A percentile compares a stretch with the other conserved stretches of the same genome.
phyloP scores from a whole-genome alignment of 805 yeast species.

The Scheffersomyces stipitis region DNA sequence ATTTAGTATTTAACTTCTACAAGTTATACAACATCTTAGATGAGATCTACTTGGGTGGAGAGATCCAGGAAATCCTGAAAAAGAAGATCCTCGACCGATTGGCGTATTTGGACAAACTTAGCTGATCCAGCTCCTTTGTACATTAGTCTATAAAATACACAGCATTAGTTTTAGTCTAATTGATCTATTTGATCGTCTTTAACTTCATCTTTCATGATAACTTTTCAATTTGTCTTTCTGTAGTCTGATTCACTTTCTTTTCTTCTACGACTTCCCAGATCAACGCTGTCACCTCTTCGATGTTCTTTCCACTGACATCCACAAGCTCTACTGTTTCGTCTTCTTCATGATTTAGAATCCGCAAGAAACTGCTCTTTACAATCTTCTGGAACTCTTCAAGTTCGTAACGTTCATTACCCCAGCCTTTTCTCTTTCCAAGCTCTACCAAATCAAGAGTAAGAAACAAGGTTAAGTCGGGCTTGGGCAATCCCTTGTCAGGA shows the following conservation, averaged over 20 bases:
- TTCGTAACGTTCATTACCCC: slow-evolving; percentile 95
- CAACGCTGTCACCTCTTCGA: slow-evolving; percentile 52
- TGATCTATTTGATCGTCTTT: too few species aligned
- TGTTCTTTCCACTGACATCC: slow-evolving; percentile 57
- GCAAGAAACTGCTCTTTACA: slow-evolving; percentile 62
- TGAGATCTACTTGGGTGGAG: slow-evolving; percentile 88
- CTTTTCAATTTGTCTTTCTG: slow-evolving; percentile 10
- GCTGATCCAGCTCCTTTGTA: neutral
- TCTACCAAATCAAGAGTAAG: slow-evolving; percentile 55
- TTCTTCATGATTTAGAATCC: slow-evolving; percentile 33
- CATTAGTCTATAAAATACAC: too few species aligned
- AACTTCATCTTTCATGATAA: neutral
- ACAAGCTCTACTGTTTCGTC: slow-evolving; percentile 41
- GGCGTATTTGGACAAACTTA: slow-evolving; percentile 53
- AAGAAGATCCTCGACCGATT: slow-evolving; percentile 63
- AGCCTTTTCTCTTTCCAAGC: slow-evolving; percentile 61
- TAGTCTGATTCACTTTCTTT: slow-evolving; percentile 8
- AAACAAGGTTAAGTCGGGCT: slow-evolving; percentile 82
- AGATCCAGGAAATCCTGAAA: slow-evolving; percentile 82
- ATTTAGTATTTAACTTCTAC: slow-evolving; percentile 87
- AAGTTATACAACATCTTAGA: slow-evolving; percentile 80
- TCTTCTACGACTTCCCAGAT: slow-evolving; percentile 39
- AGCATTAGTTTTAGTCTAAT: too few species aligned
- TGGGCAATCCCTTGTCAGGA: slow-evolving; percentile 83
- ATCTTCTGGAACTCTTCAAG: slow-evolving; percentile 65